Base-by-base conservation (phyloP, 345 rosid genomes). In the Eucalyptus caleyi region DNA sequence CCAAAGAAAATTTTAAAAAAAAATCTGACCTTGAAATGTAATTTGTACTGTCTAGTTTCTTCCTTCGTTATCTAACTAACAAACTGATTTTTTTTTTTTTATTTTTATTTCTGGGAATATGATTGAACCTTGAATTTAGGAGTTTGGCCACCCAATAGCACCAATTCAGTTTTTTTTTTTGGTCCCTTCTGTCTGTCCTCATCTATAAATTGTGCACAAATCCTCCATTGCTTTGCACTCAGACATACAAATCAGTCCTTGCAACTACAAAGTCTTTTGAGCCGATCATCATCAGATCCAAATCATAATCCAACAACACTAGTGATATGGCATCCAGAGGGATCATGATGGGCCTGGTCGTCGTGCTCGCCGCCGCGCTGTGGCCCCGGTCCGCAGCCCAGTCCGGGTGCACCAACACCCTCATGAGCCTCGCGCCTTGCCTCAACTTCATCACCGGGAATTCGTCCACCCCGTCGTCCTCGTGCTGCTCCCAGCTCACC, bases 261-360 rank as follows among this genome's bases (percentile, higher is more conserved):
- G 85, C 83, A 34, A 65, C 23, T 40, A 0, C 16, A 12, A 10
- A 47, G 26, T 30, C 23, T 30, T 27, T 44, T 50, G 34, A 26
- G 72, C 44, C 54, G 8, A 32, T 10, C 24, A 88, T 34, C 47
- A 32, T 37, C 42, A 6, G 81, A 69, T 34, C 11, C 81, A 34
- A 16, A 69, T 72, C 23, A 6, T 19, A 72, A 19, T 44, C 21
- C 69, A 37, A 21, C 26, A 80, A 1, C 26, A 50, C 11, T 5
- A 50, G 14, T 27, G 49, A 80, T 45, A 95, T 94, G 96, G 95
- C 93, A 88, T 72, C 88, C 51, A 88, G 87, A 34, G 87, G 88
- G 50, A 89, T 90, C 42, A 51, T 83, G 14, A 23, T 87, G 65
- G 89, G 93, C 69, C 86, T 93, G 24, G 87, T 92, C 88, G 86